Percentiles rank a stretch among this genome's conserved stretches.
Conservation (phyloP, 1,284 basidiomycete genomes). For the Heliocybe sulcata region DNA sequence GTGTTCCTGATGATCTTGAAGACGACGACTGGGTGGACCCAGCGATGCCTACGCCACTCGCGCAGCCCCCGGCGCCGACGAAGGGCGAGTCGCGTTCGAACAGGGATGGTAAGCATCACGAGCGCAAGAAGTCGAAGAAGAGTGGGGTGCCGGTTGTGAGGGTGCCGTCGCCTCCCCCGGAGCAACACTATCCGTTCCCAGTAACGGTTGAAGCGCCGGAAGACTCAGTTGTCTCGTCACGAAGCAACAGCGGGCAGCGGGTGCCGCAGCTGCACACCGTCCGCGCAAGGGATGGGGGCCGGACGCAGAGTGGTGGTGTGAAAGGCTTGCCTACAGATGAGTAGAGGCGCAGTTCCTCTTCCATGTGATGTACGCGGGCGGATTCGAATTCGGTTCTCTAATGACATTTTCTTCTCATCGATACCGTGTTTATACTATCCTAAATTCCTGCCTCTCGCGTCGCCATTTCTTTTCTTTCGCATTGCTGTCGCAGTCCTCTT, state of each 20-base stretch:
- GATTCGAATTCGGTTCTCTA: too few species aligned
- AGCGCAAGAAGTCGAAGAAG: slow-evolving; percentile 20
- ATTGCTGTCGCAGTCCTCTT: not conserved
- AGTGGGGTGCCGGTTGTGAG: slow-evolving; percentile 10
- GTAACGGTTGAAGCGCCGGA: slow-evolving; percentile 32
- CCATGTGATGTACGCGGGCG: too few species aligned
- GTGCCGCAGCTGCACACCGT: slow-evolving; percentile 53
- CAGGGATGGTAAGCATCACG: slow-evolving; percentile 14
- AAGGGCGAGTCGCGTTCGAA: slow-evolving; percentile 1
- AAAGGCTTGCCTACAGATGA: slow-evolving; percentile 52
- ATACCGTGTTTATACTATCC: too few species aligned
- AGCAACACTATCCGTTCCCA: slow-evolving; percentile 55
- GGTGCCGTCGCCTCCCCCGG: slow-evolving; percentile 9
- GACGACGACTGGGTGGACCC: slow-evolving; percentile 58
- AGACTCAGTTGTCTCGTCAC: slow-evolving; percentile 11
- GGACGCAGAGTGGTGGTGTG: slow-evolving; percentile 77
- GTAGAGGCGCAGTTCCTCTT: too few species aligned
- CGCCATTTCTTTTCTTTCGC: not conserved
- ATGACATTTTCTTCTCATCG: too few species aligned
- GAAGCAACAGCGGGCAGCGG: slow-evolving; percentile 20
- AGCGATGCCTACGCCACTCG: slow-evolving; percentile 24
- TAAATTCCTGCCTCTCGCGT: too few species aligned
- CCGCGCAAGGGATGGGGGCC: slow-evolving; percentile 66
- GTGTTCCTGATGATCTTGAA: slow-evolving; percentile 23
- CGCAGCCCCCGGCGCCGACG: slow-evolving; percentile 15